Evolutionary conservation across 78 protist species (phyloP).

Genomic region (Dictyostelium intermedium): DNA sequence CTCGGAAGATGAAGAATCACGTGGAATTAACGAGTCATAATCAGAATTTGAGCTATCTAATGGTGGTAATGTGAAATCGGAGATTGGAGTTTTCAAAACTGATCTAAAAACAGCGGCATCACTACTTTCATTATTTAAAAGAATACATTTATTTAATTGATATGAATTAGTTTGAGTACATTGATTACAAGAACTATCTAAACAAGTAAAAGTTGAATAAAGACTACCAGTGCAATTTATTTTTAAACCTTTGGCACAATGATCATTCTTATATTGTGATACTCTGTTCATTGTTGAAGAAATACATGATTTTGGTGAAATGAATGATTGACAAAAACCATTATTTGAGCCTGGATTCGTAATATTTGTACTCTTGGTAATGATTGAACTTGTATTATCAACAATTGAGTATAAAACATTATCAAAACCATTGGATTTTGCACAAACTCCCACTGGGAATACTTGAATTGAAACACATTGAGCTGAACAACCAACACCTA

Average conservation of each 20-base stretch:
- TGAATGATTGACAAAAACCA: conserved; percentile 12
- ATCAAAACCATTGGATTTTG: not conserved
- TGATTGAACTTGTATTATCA: not conserved
- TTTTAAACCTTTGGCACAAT: conserved; percentile 2
- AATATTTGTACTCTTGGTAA: not conserved
- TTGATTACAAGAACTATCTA: not conserved
- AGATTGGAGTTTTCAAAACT: not conserved
- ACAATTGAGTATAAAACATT: not conserved
- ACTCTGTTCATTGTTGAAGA: not conserved
- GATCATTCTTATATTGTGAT: not conserved
- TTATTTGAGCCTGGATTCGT: not conserved
- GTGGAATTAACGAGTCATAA: not conserved
- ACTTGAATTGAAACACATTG: not conserved
- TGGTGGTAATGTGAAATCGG: not conserved
- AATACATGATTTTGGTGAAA: not conserved
- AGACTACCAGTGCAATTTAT: not conserved
- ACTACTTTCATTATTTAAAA: not conserved
- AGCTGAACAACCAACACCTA: not conserved
- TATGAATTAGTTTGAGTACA: not conserved
- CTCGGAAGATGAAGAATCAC: not conserved
- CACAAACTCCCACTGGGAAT: conserved; percentile 6
- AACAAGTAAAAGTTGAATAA: not conserved
- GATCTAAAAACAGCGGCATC: not conserved
- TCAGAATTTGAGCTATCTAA: not conserved
- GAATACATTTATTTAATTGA: not conserved